phyloP scores from a whole-genome alignment of 2,329 filamentous ascomycete species.

The Lizonia empirigonia region DNA sequence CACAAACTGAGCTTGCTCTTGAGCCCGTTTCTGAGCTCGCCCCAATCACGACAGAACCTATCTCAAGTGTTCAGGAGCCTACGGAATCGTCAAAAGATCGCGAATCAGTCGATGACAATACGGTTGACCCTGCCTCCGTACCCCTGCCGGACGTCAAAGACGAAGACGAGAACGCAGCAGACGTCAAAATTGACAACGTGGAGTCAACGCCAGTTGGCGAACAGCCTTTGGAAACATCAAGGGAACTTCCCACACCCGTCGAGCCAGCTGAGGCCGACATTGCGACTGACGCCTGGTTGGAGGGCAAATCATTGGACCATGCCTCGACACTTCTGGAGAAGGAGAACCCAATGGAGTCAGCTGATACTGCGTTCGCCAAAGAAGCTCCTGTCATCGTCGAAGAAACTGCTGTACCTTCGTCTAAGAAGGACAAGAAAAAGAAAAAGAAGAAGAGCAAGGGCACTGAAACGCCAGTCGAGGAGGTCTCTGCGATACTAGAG shows the following conservation, averaged over 20 bases:
- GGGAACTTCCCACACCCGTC: not conserved
- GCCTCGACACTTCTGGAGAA: conserved; percentile 7
- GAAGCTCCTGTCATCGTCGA: conserved; percentile 19
- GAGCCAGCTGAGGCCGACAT: not conserved
- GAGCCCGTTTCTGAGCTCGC: not conserved
- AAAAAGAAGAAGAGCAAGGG: conserved; percentile 29
- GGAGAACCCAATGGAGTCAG: conserved; percentile 3
- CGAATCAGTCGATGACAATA: not conserved
- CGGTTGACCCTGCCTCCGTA: not conserved
- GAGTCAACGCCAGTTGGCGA: not conserved
- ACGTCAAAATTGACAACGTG: too few relatives aligned
- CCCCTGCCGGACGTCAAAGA: not conserved
- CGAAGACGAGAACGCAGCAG: not conserved
- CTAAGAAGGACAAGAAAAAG: conserved; percentile 30
- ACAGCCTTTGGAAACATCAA: not conserved
- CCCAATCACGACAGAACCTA: not conserved
- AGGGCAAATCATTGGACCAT: conserved; percentile 5
- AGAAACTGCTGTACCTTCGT: conserved; percentile 17
- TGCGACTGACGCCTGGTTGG: conserved; percentile 6
- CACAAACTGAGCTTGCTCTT: conserved; percentile 4
- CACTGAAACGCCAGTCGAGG: conserved; percentile 16
- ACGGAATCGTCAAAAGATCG: not conserved
- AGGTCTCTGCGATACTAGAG: not conserved
- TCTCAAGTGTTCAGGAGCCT: not conserved
- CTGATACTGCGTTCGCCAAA: not conserved